Conservation (phyloP, 352 stramenopile species). For the Pythium diclinum region DNA sequence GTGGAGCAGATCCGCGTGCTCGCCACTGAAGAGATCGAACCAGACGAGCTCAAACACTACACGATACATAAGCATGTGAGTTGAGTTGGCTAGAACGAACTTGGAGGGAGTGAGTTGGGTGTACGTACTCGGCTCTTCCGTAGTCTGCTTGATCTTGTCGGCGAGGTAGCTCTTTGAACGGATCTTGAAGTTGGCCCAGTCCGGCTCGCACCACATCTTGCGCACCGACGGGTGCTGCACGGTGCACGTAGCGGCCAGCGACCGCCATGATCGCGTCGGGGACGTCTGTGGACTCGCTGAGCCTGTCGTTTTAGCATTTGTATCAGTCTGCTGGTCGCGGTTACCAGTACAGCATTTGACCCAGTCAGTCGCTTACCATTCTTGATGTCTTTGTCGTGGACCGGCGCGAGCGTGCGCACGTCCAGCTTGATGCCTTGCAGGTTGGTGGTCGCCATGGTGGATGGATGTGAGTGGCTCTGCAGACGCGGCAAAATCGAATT, state of each 20-base stretch:
- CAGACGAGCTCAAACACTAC: slow-evolving; percentile 81
- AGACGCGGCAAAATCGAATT: not conserved
- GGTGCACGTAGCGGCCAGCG: slow-evolving; percentile 37
- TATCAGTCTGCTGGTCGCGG: not conserved
- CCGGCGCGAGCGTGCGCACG: slow-evolving; percentile 22
- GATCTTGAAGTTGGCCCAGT: slow-evolving; percentile 59
- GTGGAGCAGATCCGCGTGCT: slow-evolving; percentile 63
- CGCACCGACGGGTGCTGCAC: slow-evolving; percentile 45
- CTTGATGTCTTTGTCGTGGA: slow-evolving; percentile 24
- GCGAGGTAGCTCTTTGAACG: slow-evolving; percentile 71
- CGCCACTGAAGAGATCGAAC: slow-evolving; percentile 77
- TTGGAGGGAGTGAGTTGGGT: not conserved
- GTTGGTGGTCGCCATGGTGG: slow-evolving; percentile 11
- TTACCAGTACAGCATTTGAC: not conserved
- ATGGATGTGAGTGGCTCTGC: not conserved
- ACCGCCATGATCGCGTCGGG: slow-evolving; percentile 47
- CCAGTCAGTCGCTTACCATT: slow-evolving; percentile 12
- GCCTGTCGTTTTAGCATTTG: not conserved
- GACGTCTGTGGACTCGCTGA: slow-evolving; percentile 30
- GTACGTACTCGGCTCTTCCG: slow-evolving; percentile 58
- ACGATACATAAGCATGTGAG: not conserved
- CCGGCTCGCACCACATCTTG: slow-evolving; percentile 74
- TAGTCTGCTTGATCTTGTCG: slow-evolving; percentile 56
- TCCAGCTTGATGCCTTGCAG: slow-evolving; percentile 22
- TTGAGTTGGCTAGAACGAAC: not conserved